Evolutionary conservation across 768 basidiomycete genomes (phyloP), one percentile per base, ranked within the genome.

Genomic region (Tubosaeta sp.): DNA sequence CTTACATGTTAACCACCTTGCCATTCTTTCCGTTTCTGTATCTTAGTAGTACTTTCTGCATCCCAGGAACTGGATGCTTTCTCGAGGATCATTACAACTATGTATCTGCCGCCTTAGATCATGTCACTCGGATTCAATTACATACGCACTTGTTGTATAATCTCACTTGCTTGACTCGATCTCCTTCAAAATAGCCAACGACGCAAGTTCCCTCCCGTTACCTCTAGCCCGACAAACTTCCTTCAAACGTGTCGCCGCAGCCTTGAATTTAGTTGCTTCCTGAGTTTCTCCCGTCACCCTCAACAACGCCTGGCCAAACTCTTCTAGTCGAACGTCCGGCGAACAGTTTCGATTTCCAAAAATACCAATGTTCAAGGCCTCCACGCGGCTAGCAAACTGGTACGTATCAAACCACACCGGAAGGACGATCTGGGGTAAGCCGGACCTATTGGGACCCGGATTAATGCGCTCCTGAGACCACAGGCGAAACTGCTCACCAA

Each of bases 41-140:
- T 43, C 37, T 22, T 47, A 13, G 25, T 54, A 43, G 14, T n/a
- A 17, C 6, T 50, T 46, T 45, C 33, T 12, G 31, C 33, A 52
- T 65, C 63, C 58, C 58, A 50, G 44, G 63, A 63, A 63, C 50
- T 63, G 63, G 54, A 45, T 45, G 19, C n/a, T n/a, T 7, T 31
- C 43, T 57, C 44, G n/a, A 34, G 38, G 35, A 38, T 48, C 43
- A 26, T 22, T 16, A 26, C 17, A 52, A 35, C 35, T 39, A 39
- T 54, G 38, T 48, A 51, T 44, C 3, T 3, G 16, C 35, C 25
- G 12, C 38, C 19, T 14, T 25, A 25, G 14, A 25, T 42, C 22
- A 42, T 26, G 25, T 26, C 25, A 26, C 41, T 39, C 19, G 38
- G 17, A 19, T 38, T 19, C 17, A 38, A 38, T 38, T 8, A 26